A percentile compares a stretch with the other conserved stretches of the same genome.
phyloP scores from a whole-genome alignment of 2,329 filamentous ascomycete genomes.

The Botrytis galanthina region DNA sequence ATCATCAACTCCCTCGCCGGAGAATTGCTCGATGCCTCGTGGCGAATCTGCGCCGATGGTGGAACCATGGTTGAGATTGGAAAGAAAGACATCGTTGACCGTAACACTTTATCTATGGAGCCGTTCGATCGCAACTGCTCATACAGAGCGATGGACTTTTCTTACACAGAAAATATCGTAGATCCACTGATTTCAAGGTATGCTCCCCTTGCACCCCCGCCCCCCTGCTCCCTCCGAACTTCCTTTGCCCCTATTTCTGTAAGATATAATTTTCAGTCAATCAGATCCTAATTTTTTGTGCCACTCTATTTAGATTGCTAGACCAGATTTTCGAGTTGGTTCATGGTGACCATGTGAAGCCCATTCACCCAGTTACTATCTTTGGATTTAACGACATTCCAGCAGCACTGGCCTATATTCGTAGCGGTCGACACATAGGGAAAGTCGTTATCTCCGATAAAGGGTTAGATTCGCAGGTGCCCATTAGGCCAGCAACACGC shows the following conservation, averaged over 20 bases:
- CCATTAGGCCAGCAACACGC: slow-evolving; percentile 22
- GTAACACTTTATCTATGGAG: slow-evolving; percentile 24
- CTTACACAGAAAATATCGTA: slow-evolving; percentile 8
- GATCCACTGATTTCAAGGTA: neutral
- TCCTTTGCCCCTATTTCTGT: neutral
- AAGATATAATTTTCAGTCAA: neutral
- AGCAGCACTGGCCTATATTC: slow-evolving; percentile 37
- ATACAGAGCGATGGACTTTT: slow-evolving; percentile 29
- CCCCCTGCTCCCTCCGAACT: neutral
- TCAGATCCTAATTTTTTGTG: neutral
- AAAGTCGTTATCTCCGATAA: slow-evolving; percentile 41
- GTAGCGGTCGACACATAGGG: slow-evolving; percentile 44
- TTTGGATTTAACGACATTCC: slow-evolving; percentile 35
- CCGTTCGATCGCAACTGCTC: slow-evolving; percentile 26
- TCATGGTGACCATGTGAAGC: slow-evolving; percentile 22
- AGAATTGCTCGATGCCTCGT: slow-evolving; percentile 35
- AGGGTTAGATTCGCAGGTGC: neutral
- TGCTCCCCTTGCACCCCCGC: too few relatives aligned
- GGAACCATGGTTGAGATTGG: slow-evolving; percentile 34
- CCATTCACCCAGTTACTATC: slow-evolving; percentile 24
- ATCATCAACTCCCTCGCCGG: slow-evolving; percentile 35
- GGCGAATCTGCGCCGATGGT: slow-evolving; percentile 38
- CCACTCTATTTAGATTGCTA: slow-evolving; percentile 10
- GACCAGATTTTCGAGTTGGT: slow-evolving; percentile 20
- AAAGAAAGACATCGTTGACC: slow-evolving; percentile 26